phyloP scores from a whole-genome alignment of 192 early-diverging fungal species.

The Coemansia sp. region DNA sequence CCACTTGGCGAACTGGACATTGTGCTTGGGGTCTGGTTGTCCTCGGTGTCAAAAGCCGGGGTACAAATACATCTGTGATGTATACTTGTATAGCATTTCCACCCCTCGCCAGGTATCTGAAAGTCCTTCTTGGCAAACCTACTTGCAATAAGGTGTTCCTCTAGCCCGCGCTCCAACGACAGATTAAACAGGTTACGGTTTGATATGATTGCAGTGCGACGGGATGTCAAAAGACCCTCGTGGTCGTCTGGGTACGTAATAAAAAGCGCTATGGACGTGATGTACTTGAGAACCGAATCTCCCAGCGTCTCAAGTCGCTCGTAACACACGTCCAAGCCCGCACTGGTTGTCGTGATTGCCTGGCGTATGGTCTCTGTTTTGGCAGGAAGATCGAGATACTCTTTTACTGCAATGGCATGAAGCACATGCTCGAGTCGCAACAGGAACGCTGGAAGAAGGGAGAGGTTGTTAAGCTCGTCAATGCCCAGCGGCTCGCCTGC shows the following conservation, averaged over 20 bases:
- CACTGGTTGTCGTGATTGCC: constrained; percentile 75
- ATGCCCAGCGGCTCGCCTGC: constrained; percentile 24
- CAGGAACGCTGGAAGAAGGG: constrained; percentile 65
- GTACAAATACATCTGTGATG: constrained; percentile 26
- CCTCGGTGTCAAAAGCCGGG: not conserved
- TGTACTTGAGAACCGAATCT: constrained; percentile 85
- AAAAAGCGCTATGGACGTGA: constrained; percentile 72
- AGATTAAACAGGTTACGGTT: constrained; percentile 68
- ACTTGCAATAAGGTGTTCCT: constrained; percentile 55
- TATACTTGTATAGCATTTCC: constrained; percentile 26
- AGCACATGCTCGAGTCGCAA: constrained; percentile 62
- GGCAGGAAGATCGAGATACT: constrained; percentile 43
- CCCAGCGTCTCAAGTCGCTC: constrained; percentile 89
- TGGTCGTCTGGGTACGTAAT: constrained; percentile 69
- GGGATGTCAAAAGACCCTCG: constrained; percentile 78
- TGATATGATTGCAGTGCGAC: constrained; percentile 70
- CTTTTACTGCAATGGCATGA: constrained; percentile 49
- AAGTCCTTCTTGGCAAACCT: constrained; percentile 33
- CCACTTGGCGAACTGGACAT: not conserved
- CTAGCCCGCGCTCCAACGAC: constrained; percentile 58
- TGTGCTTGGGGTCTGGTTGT: not conserved
- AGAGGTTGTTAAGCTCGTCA: constrained; percentile 26
- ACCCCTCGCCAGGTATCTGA: constrained; percentile 37
- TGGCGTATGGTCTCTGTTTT: constrained; percentile 53
- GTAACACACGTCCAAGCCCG: constrained; percentile 71